Base-by-base conservation (phyloP, 2,329 filamentous ascomycete species). In the Aspergillus udagawae region DNA sequence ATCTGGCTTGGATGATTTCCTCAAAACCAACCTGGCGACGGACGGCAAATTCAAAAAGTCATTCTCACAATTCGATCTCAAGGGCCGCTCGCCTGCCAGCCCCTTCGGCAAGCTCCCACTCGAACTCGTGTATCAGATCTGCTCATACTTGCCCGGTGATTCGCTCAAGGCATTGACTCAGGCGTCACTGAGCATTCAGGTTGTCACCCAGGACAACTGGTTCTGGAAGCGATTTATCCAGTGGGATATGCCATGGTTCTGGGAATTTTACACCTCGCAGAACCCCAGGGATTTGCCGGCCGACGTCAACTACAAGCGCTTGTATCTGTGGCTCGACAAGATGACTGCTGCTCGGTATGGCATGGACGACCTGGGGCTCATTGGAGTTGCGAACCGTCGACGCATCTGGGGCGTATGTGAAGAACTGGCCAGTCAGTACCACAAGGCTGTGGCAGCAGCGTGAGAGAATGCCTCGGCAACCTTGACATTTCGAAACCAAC, bases 231-330 rank as follows among this genome's bases (percentile, higher is more conserved):
- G 52, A 12, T 60, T 62, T 21, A 58, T 64, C 38, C 55, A 59
- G 38, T 53, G 51, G 14, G 60, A 64, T 17, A 65, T 65, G 63
- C 63, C 63, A 3, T 65, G 63, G 63, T 57, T 65, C 21, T 63
- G 61, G 58, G 61, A 65, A 54, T 45, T 61, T 2, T 51, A 59
- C 21, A 23, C 56, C 2, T 29, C 49, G 12, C 52, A 58, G 42
- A 27, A 10, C 1, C 54, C 48, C 44, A 58, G 57, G 42, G 25
- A 29, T 14, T 2, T 55, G 8, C 51, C 51, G 0, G 23, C 28
- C 0, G 53, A 57, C n/a, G 21, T 64, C 38, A 64, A 64, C 41
- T 63, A 61, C 23, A 61, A 64, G 38, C 38, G 41, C 8, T 54
- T 65, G 12, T 64, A 63, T 32, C 21, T 59, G 47, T 65, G 60